Conservation (phyloP, 495 filamentous ascomycete species). For the Daldinia grandis region DNA sequence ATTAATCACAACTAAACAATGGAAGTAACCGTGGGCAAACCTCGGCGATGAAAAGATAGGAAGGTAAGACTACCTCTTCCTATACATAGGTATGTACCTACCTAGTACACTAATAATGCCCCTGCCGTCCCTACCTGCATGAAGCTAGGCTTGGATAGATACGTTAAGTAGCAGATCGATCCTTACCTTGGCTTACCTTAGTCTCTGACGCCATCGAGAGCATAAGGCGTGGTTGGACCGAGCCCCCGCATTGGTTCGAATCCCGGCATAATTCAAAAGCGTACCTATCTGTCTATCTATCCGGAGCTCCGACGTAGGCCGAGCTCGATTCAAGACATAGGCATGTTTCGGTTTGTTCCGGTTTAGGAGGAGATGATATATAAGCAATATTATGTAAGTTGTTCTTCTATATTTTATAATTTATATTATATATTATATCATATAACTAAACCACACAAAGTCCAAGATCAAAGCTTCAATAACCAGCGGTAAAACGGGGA, state of each 20-base stretch:
- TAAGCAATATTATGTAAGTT: neutral
- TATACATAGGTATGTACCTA: neutral
- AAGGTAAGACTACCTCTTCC: neutral
- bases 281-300: neutral
- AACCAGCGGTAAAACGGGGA: neutral
- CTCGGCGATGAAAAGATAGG: neutral
- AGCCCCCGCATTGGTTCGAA: slow-evolving; percentile 26
- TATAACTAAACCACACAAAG: neutral
- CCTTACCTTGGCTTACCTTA: slow-evolving; percentile 18
- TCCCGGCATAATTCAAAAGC: slow-evolving; percentile 3
- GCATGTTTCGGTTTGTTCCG: slow-evolving; percentile 34
- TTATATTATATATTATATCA: neutral
- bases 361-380: slow-evolving; percentile 25
- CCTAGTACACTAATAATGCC: neutral
- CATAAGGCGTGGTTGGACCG: slow-evolving; percentile 25
- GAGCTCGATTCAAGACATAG: slow-evolving; percentile 6
- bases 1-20: neutral
- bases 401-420: neutral
- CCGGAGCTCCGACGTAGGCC: slow-evolving; percentile 34
- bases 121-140: neutral
- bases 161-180: slow-evolving; percentile 10
- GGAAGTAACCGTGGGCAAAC: neutral
- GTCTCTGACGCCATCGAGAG: slow-evolving; percentile 40
- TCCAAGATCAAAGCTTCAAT: neutral
- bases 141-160: neutral